Evolutionary conservation across 176 grass and related monocot species (phyloP), one percentile per base, ranked within the genome.

Genomic region (Stipa capillata): DNA sequence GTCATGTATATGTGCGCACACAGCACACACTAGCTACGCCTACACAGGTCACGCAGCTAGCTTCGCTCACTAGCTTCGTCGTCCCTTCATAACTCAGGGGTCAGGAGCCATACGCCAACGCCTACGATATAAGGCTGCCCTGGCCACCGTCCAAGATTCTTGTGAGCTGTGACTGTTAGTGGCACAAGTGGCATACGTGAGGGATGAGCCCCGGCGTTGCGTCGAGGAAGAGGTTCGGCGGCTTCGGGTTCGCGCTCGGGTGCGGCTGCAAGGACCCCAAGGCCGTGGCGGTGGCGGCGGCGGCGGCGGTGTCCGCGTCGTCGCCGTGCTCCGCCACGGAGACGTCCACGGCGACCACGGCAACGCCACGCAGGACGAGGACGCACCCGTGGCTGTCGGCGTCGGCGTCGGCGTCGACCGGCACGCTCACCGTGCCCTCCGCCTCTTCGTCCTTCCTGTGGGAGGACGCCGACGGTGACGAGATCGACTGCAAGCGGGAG

Each of bases 191-290:
- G 15, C 5, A 11, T 39, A 39, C 35, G 53, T 21, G 54, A 47
- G 56, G 59, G 78, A 85, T 85, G 82, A 81, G 45, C 77, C 63
- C 63, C 63, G 62, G 28, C 69, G 63, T 56, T 4, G 49, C 18
- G 16, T 20, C 77, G 8, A 89, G 34, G 82, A 89, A 72, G 82
- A 71, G 77, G 23, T 72, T 85, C 86, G 56, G 64, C 79, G 67
- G 48, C 31, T 58, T 59, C 24, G 75, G 75, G 24, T 78, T 89
- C 60, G 50, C 35, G 72, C 76, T 91, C 18, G 83, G 86, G 8
- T 94, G 89, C 65, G 78, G 86, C 5, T 95, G 92, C 86, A 85
- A 74, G 66, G 87, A 92, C 59, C 71, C 86, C 69, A 89, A 85
- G 72, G 78, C 89, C 14, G 92, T 92, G 42, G 90, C 85, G 0